Conservation (phyloP, 2,329 filamentous ascomycete species). For the Microsporum ferrugineum region DNA sequence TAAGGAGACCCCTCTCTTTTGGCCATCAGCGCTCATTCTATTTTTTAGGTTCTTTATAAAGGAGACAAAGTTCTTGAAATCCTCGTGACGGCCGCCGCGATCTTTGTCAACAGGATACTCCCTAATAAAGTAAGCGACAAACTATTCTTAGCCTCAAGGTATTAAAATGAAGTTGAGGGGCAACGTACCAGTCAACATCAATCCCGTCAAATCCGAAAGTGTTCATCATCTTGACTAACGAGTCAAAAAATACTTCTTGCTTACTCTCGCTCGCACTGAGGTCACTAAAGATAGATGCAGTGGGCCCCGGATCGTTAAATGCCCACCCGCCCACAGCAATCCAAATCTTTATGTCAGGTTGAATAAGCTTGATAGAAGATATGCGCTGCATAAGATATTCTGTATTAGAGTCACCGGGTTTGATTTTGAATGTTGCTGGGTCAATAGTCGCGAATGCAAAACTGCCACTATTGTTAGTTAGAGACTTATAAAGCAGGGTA, state of each 20-base stretch:
- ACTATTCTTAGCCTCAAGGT: too few relatives aligned
- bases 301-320: conserved; percentile 18
- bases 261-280: too few relatives aligned
- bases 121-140: too few relatives aligned
- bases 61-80: not conserved
- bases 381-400: conserved; percentile 17
- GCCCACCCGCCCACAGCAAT: conserved; percentile 21
- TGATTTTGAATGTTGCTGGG: conserved; percentile 20
- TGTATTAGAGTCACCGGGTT: conserved; percentile 17
- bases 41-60: not conserved
- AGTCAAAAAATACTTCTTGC: too few relatives aligned
- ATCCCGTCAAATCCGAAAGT: conserved; percentile 4
- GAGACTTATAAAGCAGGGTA: not conserved
- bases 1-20: not conserved
- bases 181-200: conserved; percentile 11
- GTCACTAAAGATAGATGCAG: conserved; percentile 13
- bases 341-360: conserved; percentile 19
- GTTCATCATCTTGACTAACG: not conserved
- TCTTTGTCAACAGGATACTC: conserved; percentile 17
- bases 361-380: conserved; percentile 23
- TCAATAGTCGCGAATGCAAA: conserved; percentile 34
- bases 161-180: conserved; percentile 7
- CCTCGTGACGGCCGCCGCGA: conserved; percentile 14
- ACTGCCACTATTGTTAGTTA: too few relatives aligned
- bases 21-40: conserved; percentile 10